A percentile compares a stretch with the other conserved stretches of the same genome.
Conservation (phyloP, 148 eudicot species). For the Pouteria glomerata region DNA sequence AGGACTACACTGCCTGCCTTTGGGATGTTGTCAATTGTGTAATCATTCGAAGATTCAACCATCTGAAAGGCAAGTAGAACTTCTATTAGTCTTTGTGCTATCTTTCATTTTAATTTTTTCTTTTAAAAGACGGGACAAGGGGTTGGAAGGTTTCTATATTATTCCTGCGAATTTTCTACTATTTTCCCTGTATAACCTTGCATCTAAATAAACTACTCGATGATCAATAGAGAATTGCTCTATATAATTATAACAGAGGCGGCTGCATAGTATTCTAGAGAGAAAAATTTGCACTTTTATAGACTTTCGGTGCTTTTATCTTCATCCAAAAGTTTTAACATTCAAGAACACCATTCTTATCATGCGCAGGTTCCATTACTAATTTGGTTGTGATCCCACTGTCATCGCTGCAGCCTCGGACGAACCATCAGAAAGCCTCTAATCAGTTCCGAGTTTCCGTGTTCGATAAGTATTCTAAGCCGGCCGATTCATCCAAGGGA, state of each 20-base stretch:
- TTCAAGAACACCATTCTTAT: not conserved
- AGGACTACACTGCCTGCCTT: conserved; percentile 27
- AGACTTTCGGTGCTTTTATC: not conserved
- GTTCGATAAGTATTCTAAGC: conserved; percentile 14
- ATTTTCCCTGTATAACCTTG: no score
- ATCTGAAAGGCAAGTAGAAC: conserved; percentile 14
- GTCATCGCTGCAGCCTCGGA: conserved; percentile 8
- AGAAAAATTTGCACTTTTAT: no score
- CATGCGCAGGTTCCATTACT: conserved; percentile 16
- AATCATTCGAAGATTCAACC: conserved; percentile 16
- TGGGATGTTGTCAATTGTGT: conserved; percentile 20
- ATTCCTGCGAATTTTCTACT: not conserved
- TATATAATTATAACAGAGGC: no score
- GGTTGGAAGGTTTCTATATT: not conserved
- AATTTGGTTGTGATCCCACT: conserved; percentile 22
- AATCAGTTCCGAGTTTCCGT: conserved; percentile 2
- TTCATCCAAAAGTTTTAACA: not conserved
- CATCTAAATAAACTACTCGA: no score
- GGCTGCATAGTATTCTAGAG: no score
- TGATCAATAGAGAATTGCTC: no score
- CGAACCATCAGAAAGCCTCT: conserved; percentile 9
- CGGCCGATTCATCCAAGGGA: not conserved
- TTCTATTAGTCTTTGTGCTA: not conserved
- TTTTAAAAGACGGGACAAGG: no score
- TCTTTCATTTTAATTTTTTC: not conserved